Base-by-base conservation (phyloP, 192 early-diverging fungal species). In the Coemansia sp. region DNA sequence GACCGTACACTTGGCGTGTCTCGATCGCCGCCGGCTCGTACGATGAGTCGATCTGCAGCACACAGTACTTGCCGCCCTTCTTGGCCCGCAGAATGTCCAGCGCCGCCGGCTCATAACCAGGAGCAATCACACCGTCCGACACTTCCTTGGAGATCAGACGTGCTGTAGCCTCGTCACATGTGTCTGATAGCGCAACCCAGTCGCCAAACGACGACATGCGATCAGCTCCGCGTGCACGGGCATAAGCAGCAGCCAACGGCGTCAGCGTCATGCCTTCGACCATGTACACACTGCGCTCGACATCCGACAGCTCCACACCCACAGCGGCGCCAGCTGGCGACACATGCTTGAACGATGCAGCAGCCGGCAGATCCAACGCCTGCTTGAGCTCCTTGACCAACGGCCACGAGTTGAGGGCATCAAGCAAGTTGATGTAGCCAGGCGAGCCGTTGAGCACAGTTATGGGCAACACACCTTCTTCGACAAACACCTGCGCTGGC, bases 161-260 rank as follows among this genome's bases (percentile, higher is more conserved):
- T 62, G 97, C 97, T 12, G 97, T 99, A 23, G 87, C 85, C 66
- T 90, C 87, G 80, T 99, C 97, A 64, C 91, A 92, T 23, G 67
- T 85, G 70, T 93, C 91, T 52, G 89, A 92, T 29, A 98, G 83
- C 41, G 95, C 97, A 56, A 97, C 95, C 90, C 95, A 98, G 82
- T 98, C 97, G 72, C 97, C 97, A 62, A 99, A 99, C 21, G 93
- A 95, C 60, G 92, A 94, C 97, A 99, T 99, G 75, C 97, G 92
- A 76, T 99, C 97, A 48, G 95, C 95, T 45, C 97, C 97, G 61
- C 97, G 91, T 19, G 97, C 97, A 68, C 97, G 92, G 43, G 97
- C 95, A 75, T 99, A 99, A 12, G 97, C 97, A 29, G 82, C 76
- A 29, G 95, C 94, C 35, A 96, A 84, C 29, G 94, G 94, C 23